Evolutionary conservation across 2,329 filamentous ascomycete species (phyloP), one percentile per base, ranked within the genome.

Genomic region (Leptographium flavum): DNA sequence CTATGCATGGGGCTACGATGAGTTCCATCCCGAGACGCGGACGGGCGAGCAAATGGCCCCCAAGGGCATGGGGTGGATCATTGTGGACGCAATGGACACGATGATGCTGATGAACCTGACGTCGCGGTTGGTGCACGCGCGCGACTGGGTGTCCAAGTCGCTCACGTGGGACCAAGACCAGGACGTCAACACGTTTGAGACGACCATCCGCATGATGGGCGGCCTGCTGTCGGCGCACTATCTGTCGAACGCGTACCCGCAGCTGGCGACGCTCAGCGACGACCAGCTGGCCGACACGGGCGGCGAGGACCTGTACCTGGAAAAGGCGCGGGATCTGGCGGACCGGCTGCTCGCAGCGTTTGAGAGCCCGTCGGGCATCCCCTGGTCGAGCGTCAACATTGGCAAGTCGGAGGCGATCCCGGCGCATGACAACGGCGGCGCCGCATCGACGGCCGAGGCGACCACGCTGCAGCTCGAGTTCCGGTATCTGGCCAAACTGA

Each of bases 31-130:
- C 2, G 65, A 90, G 25, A 79, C 83, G 6, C 92, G 92, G 60
- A 77, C 67, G 17, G 85, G 87, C 42, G 71, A 70, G 43, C 79
- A 92, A 55, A 96, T 98, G 90, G 80, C 87, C 7, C 73, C 82
- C 4, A 79, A 86, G 50, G 92, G 90, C 23, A 73, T 98, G 63
- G 92, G 92, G 27, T 98, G 93, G 92, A 96, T 96, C 57, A 95
- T 98, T 50, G 82, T 98, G 47, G 92, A 98, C 65, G 80, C 90
- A 13, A 69, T 98, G 51, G 92, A 98, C 62, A 98, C 92, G 1
- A 76, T 96, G 72, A 98, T 98, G 67, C 70, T 98, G 49, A 98
- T 98, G 92, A 96, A 96, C 61, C 71, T 94, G 52, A 96, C 90
- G 14, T 83, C 79, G 28, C 80, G 88, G 50, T 73, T 98, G 33